These are phyloP conservation scores for Diplodia sapinea DNA, from an alignment of 2,329 filamentous ascomycete species.

Conservation along the genomic window DNA sequence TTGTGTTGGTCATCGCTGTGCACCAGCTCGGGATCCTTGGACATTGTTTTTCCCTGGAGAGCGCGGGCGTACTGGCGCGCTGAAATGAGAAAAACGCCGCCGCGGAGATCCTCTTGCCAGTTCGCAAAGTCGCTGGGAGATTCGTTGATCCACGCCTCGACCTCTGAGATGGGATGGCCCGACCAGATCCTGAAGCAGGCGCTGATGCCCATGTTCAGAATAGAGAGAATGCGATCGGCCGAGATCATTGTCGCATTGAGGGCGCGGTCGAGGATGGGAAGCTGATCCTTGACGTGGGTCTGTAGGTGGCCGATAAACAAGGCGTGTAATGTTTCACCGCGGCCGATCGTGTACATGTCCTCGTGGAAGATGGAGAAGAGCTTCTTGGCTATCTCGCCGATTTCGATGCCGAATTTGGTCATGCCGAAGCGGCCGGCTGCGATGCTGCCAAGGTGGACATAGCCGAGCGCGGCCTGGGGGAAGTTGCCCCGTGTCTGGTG, in stretches of 20 bases:
- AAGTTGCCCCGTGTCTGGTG: conserved; percentile 69
- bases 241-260: conserved; percentile 69
- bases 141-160: conserved; percentile 73
- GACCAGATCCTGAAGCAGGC: conserved; percentile 72
- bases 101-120: conserved; percentile 73
- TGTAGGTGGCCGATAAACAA: conserved; percentile 74
- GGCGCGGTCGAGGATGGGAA: conserved; percentile 67
- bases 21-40: conserved; percentile 59
- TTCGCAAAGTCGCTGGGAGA: conserved; percentile 75
- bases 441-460: conserved; percentile 71
- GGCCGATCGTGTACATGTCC: conserved; percentile 67
- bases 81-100: conserved; percentile 71
- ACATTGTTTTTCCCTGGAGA: conserved; percentile 74
- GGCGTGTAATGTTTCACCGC: conserved; percentile 71
- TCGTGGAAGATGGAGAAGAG: conserved; percentile 69
- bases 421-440: conserved; percentile 73
- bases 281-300: conserved; percentile 63
- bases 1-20: conserved; percentile 73
- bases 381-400: conserved; percentile 67
- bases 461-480: conserved; percentile 71
- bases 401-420: conserved; percentile 69
- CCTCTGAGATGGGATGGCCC: conserved; percentile 70
- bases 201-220: conserved; percentile 72
- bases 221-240: conserved; percentile 73
- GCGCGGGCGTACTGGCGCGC: conserved; percentile 71